Percentiles rank a stretch among this genome's conserved stretches.
Conservation (phyloP, 495 filamentous ascomycete genomes). For the Aspergillus coremiiformis region DNA sequence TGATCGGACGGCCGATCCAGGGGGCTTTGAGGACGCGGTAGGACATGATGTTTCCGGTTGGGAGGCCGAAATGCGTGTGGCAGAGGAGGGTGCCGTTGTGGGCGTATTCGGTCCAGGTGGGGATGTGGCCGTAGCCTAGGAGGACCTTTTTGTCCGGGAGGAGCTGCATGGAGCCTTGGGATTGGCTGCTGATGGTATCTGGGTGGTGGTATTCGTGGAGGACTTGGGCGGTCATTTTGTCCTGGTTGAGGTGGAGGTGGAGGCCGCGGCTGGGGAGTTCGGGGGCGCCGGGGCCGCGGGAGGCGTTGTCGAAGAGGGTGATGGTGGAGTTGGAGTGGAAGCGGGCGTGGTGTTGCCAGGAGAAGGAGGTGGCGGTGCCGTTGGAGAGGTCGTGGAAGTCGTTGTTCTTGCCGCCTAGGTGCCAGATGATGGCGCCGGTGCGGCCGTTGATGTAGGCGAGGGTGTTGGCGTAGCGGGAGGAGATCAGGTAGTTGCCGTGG, state of each 20-base stretch:
- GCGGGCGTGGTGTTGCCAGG: constrained; percentile 35
- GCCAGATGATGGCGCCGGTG: constrained; percentile 35
- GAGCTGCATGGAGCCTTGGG: constrained; percentile 41
- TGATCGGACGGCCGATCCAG: constrained; percentile 30
- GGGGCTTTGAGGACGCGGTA: constrained; percentile 32
- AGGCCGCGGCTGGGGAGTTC: constrained; percentile 31
- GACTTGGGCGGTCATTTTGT: constrained; percentile 29
- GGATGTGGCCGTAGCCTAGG: constrained; percentile 41
- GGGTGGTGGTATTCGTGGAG: constrained; percentile 30
- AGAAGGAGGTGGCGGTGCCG: constrained; percentile 37
- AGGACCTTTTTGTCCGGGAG: constrained; percentile 37
- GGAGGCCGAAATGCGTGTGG: constrained; percentile 32
- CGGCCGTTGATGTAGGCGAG: constrained; percentile 30
- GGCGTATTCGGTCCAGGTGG: constrained; percentile 42
- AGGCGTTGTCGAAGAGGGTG: constrained; percentile 32
- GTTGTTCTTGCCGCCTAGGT: constrained; percentile 35
- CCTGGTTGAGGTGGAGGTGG: constrained; percentile 36
- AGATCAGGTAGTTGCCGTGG: constrained; percentile 38
- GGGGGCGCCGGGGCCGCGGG: constrained; percentile 18
- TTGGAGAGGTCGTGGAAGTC: constrained; percentile 35
- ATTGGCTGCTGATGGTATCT: constrained; percentile 27
- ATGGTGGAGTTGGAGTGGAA: constrained; percentile 26
- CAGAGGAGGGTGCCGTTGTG: constrained; percentile 24
- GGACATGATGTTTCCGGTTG: constrained; percentile 22
- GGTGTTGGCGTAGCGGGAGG: constrained; percentile 32